Conservation (phyloP, 2,329 filamentous ascomycete species). For the Didymella sp. region DNA sequence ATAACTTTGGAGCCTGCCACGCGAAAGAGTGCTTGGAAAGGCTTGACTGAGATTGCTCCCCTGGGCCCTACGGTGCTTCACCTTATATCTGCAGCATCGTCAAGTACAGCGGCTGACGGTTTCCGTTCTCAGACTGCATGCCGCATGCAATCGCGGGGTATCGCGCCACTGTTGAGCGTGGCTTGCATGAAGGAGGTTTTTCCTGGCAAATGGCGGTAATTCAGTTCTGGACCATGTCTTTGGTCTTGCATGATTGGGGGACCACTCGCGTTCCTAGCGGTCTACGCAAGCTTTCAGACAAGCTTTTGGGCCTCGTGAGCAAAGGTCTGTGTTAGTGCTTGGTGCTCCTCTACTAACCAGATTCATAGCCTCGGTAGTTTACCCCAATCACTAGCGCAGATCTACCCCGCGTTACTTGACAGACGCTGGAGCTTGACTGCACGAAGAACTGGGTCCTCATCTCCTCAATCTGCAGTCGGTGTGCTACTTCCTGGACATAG, state of each 20-base stretch:
- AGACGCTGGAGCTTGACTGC: background rate
- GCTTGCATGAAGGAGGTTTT: background rate
- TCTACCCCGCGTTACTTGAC: constrained; percentile 2
- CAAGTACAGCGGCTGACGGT: background rate
- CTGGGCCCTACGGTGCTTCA: background rate
- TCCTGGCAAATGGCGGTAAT: constrained; percentile 9
- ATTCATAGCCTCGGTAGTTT: constrained; percentile 2
- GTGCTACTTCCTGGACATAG: background rate
- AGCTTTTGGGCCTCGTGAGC: constrained; percentile 6
- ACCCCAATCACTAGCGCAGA: background rate
- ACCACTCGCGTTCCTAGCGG: background rate
- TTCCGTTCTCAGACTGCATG: background rate
- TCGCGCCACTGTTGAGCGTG: background rate
- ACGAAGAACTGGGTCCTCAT: background rate
- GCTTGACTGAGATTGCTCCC: background rate
- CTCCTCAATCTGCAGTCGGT: background rate
- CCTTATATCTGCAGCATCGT: background rate
- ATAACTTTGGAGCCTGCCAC: background rate
- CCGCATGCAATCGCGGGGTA: constrained; percentile 4
- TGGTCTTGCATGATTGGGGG: background rate
- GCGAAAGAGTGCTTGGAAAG: background rate
- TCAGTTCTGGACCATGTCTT: background rate
- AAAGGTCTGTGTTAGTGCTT: background rate
- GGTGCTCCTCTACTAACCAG: background rate
- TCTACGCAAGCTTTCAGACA: constrained; percentile 5